These are phyloP conservation scores for Trichophyton verrucosum DNA, from an alignment of 2,329 filamentous ascomycete species.

Conservation along the genomic window DNA sequence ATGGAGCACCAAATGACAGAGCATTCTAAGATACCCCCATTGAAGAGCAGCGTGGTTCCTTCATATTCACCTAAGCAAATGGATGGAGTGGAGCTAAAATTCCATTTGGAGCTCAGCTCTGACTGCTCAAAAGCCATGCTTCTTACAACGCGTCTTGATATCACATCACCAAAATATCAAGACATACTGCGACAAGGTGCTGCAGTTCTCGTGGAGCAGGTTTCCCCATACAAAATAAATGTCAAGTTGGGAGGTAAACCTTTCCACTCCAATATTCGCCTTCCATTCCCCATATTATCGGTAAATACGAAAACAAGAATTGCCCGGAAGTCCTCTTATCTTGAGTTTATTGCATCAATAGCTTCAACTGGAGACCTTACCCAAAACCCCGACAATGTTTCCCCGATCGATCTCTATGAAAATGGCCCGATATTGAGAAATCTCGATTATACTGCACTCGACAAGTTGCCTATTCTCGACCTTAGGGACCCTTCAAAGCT, in stretches of 20 bases:
- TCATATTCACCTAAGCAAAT: not conserved
- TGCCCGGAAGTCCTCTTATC: slow-evolving; percentile 22
- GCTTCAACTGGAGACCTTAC: not conserved
- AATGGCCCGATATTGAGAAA: slow-evolving; percentile 14
- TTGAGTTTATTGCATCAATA: slow-evolving; percentile 21
- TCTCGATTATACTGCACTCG: slow-evolving; percentile 17
- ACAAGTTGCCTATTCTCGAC: slow-evolving; percentile 17
- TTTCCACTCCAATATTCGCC: slow-evolving; percentile 10
- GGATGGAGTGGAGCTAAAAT: not conserved
- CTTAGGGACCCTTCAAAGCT: slow-evolving; percentile 8
- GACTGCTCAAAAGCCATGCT: slow-evolving; percentile 6
- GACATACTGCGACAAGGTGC: slow-evolving; percentile 7
- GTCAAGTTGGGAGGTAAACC: slow-evolving; percentile 7
- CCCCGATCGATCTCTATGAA: slow-evolving; percentile 12
- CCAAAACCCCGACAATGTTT: slow-evolving; percentile 7
- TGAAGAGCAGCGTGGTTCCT: not conserved
- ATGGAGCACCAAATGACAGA: slow-evolving; percentile 10
- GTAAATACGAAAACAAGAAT: slow-evolving; percentile 17
- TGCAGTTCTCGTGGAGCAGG: slow-evolving; percentile 7
- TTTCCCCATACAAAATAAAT: slow-evolving; percentile 11
- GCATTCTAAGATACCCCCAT: not conserved
- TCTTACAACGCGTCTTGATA: slow-evolving; percentile 10
- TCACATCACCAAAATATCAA: slow-evolving; percentile 6
- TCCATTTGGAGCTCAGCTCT: slow-evolving; percentile 4
- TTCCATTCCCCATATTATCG: slow-evolving; percentile 17